phyloP scores from a whole-genome alignment of 805 yeast genomes.

The Ogataea thermomethanolica region DNA sequence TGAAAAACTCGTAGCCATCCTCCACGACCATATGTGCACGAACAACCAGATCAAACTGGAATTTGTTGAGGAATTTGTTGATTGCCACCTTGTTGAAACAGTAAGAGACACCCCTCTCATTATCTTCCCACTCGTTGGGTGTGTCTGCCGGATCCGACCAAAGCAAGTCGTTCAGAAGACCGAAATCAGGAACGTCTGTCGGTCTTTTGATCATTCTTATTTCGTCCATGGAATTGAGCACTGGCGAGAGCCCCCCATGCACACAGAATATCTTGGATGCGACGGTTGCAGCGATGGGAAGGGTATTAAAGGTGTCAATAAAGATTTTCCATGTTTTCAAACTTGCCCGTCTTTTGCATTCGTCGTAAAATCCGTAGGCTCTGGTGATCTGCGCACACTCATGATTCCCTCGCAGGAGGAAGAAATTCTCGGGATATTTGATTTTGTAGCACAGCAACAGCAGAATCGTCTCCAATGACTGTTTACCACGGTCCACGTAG shows the following conservation, averaged over 20 bases:
- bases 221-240: conserved; percentile 68
- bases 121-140: conserved; percentile 81
- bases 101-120: conserved; percentile 79
- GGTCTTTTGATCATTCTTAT: conserved; percentile 74
- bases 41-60: conserved; percentile 77
- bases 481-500: conserved; percentile 97
- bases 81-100: conserved; percentile 79
- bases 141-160: conserved; percentile 89
- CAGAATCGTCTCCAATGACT: conserved; percentile 87
- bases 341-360: conserved; percentile 90
- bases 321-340: conserved; percentile 92
- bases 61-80: conserved; percentile 68
- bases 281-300: conserved; percentile 93
- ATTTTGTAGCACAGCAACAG: conserved; percentile 88
- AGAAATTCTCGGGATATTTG: conserved; percentile 95
- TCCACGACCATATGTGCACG: conserved; percentile 88
- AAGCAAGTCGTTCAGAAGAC: conserved; percentile 68
- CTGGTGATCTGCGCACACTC: conserved; percentile 97
- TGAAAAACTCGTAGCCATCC: conserved; percentile 75
- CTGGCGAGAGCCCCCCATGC: conserved; percentile 82
- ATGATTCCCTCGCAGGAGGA: conserved; percentile 90
- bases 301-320: conserved; percentile 90
- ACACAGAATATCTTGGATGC: conserved; percentile 93
- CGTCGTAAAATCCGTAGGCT: conserved; percentile 96
- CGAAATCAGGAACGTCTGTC: conserved; percentile 83